These are phyloP conservation scores for Dendrobium officinale DNA, from an alignment of 106 monocot species.

Conservation along the genomic window DNA sequence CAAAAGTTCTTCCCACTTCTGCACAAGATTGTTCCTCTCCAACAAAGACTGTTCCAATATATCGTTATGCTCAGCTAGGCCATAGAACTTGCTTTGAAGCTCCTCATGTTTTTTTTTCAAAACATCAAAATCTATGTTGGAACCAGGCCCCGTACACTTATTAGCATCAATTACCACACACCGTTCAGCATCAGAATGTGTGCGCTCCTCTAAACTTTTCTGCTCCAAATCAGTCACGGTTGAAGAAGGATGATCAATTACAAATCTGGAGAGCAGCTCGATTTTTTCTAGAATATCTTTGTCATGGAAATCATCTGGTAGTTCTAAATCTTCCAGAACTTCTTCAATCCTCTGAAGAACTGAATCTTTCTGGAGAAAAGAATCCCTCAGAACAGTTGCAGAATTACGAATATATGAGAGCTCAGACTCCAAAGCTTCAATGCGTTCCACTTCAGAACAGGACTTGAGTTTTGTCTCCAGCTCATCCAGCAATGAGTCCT, in stretches of 20 bases:
- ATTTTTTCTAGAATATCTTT: slow-evolving; percentile 87
- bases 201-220: slow-evolving; percentile 12
- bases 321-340: slow-evolving; percentile 77
- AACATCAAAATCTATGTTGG: slow-evolving; percentile 41
- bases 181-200: slow-evolving; percentile 46
- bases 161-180: slow-evolving; percentile 18
- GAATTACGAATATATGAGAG: slow-evolving; percentile 95
- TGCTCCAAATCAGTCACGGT: slow-evolving; percentile 9
- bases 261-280: slow-evolving; percentile 61
- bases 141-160: slow-evolving; percentile 23
- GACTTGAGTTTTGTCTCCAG: slow-evolving; percentile 75
- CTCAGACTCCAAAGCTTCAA: slow-evolving; percentile 97
- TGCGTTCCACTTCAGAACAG: slow-evolving; percentile 67
- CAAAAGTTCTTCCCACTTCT: slow-evolving; percentile 81
- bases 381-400: slow-evolving; percentile 89
- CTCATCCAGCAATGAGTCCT: slow-evolving; percentile 55
- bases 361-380: slow-evolving; percentile 92
- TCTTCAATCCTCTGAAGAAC: slow-evolving; percentile 95
- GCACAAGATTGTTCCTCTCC: slow-evolving; percentile 71
- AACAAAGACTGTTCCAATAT: slow-evolving; percentile 86
- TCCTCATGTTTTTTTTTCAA: slow-evolving; percentile 61
- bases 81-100: slow-evolving; percentile 71
- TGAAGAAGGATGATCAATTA: slow-evolving; percentile 29
- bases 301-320: slow-evolving; percentile 80
- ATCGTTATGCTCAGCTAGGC: slow-evolving; percentile 87